Conservation (phyloP, 345 rosid genomes). For the Eucalyptus erythrocorys region DNA sequence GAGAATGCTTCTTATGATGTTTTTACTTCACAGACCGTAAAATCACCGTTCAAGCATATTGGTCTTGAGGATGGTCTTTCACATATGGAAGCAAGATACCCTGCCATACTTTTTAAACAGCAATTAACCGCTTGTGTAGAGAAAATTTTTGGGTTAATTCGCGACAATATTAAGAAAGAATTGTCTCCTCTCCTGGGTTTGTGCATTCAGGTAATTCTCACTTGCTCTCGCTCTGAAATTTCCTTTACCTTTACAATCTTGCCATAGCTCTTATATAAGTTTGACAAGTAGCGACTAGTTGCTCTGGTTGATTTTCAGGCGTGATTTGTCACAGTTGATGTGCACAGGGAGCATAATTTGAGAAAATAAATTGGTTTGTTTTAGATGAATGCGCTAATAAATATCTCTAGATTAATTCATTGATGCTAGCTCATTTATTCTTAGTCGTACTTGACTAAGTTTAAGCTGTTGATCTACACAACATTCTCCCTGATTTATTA, state of each 20-base stretch:
- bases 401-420: neutral
- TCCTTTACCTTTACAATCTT: neutral
- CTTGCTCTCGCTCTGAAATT: neutral
- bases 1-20: neutral
- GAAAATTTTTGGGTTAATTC: slow-evolving; percentile 94
- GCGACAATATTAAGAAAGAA: slow-evolving; percentile 94
- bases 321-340: neutral
- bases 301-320: neutral
- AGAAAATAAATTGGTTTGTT: neutral
- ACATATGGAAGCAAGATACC: slow-evolving; percentile 95
- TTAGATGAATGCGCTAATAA: neutral
- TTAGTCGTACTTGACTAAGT: neutral
- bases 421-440: neutral
- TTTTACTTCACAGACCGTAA: slow-evolving; percentile 43
- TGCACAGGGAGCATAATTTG: neutral
- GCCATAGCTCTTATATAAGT: neutral
- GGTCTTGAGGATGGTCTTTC: slow-evolving; percentile 67
- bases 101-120: slow-evolving; percentile 88
- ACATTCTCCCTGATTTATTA: neutral
- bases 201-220: slow-evolving; percentile 77
- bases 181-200: slow-evolving; percentile 62
- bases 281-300: neutral
- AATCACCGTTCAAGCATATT: slow-evolving; percentile 66
- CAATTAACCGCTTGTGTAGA: slow-evolving; percentile 96
- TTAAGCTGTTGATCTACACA: neutral